These are phyloP conservation scores for Amanita subjunquillea DNA, from an alignment of 768 basidiomycete species.

Conservation along the genomic window DNA sequence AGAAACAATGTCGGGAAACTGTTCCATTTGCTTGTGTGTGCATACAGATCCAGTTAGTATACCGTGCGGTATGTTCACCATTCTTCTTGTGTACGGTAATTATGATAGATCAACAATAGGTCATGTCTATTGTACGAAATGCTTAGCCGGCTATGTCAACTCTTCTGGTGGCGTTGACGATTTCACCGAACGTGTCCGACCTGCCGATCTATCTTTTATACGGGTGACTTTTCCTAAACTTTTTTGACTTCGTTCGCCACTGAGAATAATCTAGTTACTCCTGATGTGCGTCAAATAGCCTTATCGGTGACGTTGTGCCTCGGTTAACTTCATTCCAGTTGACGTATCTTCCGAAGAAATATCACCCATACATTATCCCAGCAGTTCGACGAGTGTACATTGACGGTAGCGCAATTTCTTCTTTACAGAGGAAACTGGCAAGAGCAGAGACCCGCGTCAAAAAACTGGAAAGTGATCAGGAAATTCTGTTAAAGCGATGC, in stretches of 20 bases:
- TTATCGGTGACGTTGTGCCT: background rate
- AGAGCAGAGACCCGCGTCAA: slow-evolving; percentile 27
- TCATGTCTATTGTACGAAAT: slow-evolving; percentile 53
- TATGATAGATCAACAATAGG: slow-evolving; percentile 24
- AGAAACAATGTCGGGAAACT: slow-evolving; percentile 15
- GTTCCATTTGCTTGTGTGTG: slow-evolving; percentile 46
- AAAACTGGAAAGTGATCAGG: slow-evolving; percentile 28
- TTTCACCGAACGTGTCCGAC: slow-evolving; percentile 42
- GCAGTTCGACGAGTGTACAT: slow-evolving; percentile 41
- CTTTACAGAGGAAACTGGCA: slow-evolving; percentile 22
- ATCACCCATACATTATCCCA: slow-evolving; percentile 35
- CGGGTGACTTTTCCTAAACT: slow-evolving; percentile 25
- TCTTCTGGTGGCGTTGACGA: slow-evolving; percentile 17
- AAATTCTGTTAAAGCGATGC: slow-evolving; percentile 30
- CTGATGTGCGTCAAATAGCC: slow-evolving; percentile 14
- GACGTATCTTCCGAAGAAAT: slow-evolving; percentile 36
- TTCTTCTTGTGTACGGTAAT: background rate
- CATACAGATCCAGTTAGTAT: slow-evolving; percentile 46
- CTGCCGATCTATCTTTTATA: slow-evolving; percentile 45
- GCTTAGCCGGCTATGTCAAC: slow-evolving; percentile 36
- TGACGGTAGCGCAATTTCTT: slow-evolving; percentile 18
- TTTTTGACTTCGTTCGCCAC: slow-evolving; percentile 16
- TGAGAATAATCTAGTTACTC: slow-evolving; percentile 13
- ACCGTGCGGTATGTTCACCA: slow-evolving; percentile 44
- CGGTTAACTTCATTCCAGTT: slow-evolving; percentile 18